Conservation (phyloP, 2,329 filamentous ascomycete species). For the Fusarium phyllophilum region DNA sequence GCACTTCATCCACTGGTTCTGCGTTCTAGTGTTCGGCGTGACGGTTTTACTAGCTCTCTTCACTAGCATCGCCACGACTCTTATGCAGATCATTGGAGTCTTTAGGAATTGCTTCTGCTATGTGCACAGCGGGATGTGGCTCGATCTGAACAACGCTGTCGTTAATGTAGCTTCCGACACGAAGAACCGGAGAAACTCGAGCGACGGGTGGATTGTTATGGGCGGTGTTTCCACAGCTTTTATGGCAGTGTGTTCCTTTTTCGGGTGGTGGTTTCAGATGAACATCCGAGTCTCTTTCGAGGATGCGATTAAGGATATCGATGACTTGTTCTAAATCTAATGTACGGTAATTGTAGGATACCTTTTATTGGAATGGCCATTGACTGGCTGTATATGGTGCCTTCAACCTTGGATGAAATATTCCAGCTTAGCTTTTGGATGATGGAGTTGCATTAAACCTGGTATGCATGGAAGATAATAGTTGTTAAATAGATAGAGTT, state of each 20-base stretch:
- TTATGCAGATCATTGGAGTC: background rate
- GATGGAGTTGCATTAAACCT: background rate
- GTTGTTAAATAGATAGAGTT: background rate
- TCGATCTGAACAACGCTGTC: background rate
- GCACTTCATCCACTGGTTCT: background rate
- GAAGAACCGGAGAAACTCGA: background rate
- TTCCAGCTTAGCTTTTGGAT: no score
- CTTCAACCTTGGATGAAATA: no score
- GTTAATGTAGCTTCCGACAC: background rate
- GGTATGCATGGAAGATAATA: background rate
- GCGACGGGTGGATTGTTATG: background rate
- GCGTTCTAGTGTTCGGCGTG: background rate
- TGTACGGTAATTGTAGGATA: background rate
- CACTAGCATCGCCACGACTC: background rate
- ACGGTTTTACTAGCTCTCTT: background rate
- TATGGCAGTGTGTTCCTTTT: background rate
- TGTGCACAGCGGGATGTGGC: background rate
- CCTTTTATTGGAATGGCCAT: rapidly evolving
- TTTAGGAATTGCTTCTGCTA: background rate
- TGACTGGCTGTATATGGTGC: background rate
- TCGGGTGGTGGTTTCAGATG: background rate
- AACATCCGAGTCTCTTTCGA: background rate
- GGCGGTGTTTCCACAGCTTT: background rate
- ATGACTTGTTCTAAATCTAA: background rate
- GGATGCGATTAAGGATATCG: background rate